phyloP scores from a whole-genome alignment of 306 rosid genomes.

The Quercus suber region DNA sequence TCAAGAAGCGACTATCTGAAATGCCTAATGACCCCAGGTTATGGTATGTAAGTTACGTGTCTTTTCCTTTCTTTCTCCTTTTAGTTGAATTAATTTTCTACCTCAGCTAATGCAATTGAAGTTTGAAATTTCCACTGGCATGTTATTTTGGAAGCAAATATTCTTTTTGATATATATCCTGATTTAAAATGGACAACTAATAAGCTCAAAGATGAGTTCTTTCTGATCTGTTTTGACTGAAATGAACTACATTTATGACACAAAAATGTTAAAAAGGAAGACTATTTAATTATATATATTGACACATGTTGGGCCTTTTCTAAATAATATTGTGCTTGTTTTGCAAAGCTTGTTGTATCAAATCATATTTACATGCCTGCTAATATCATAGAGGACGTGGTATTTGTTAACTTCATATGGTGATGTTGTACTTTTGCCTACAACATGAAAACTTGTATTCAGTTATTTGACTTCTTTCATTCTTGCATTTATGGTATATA shows the following conservation, averaged over 20 bases:
- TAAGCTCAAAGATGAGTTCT: background rate
- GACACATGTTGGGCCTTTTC: background rate
- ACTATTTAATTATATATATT: background rate
- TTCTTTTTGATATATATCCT: background rate
- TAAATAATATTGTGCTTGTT: background rate
- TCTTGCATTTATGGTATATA: background rate
- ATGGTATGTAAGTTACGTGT: constrained; percentile 52
- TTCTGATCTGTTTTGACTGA: background rate
- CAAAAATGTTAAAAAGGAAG: background rate
- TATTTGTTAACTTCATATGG: background rate
- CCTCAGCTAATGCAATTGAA: background rate
- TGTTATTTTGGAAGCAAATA: background rate
- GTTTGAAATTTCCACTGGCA: background rate
- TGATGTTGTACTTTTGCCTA: background rate
- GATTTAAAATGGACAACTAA: background rate
- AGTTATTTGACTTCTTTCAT: background rate
- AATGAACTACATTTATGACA: background rate
- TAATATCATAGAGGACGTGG: background rate
- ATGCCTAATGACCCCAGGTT: constrained; percentile 78
- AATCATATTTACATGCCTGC: background rate
- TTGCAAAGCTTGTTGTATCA: background rate
- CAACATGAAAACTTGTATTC: background rate
- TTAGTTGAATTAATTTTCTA: constrained; percentile 6
- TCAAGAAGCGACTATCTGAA: constrained; percentile 70
- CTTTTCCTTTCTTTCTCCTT: constrained; percentile 4